Conservation (phyloP, 306 rosid species). For the Leucaena leucocephala region DNA sequence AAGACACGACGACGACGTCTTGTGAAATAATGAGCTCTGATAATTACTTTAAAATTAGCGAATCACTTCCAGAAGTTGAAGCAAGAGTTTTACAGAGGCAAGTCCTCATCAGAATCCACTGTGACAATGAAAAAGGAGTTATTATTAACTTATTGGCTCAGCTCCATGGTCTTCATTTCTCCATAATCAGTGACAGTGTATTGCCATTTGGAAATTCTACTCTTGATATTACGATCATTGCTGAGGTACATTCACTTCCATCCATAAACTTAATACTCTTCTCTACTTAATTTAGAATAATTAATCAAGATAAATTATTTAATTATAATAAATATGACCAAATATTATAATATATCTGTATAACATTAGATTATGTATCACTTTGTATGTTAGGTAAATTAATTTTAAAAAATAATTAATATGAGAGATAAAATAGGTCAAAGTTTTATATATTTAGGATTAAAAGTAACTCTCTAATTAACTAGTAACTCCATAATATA, state of each 20-base stretch:
- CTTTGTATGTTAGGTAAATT: too few relatives aligned
- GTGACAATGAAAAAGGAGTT: not conserved
- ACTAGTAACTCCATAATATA: too few relatives aligned
- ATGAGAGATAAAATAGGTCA: too few relatives aligned
- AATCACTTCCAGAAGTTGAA: conserved; percentile 19
- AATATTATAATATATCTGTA: too few relatives aligned
- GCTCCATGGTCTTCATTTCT: conserved; percentile 22
- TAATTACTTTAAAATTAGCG: not conserved
- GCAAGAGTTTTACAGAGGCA: conserved; percentile 23
- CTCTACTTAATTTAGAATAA: too few relatives aligned
- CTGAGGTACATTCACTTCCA: conserved; percentile 23
- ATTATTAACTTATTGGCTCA: conserved; percentile 20
- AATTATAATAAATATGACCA: too few relatives aligned
- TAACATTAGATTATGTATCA: too few relatives aligned
- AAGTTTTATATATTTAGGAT: too few relatives aligned
- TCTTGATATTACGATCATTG: conserved; percentile 21
- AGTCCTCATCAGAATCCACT: conserved; percentile 26
- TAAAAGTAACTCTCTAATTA: too few relatives aligned
- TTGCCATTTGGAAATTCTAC: conserved; percentile 30
- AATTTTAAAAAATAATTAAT: too few relatives aligned
- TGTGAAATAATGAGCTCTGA: not conserved
- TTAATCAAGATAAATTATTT: too few relatives aligned
- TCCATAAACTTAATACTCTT: not conserved
- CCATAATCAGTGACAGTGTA: conserved; percentile 9
- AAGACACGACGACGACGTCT: not conserved